These are phyloP conservation scores for Saccharomycopsis sp. DNA, from an alignment of 805 yeast species.

Conservation along the genomic window DNA sequence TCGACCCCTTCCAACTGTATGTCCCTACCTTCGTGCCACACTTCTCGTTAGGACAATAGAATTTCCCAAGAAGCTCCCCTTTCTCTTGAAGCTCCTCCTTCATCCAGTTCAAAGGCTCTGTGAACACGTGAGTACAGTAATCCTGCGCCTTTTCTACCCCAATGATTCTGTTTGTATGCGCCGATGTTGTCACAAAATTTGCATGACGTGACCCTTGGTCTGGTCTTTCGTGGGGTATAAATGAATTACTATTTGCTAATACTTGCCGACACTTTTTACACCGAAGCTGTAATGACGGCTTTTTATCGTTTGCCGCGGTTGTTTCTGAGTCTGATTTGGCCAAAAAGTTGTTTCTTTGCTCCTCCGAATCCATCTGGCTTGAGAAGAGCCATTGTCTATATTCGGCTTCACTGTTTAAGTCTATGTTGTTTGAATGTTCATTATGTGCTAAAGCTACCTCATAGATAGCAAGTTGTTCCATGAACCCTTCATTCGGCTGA, in stretches of 20 bases:
- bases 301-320: slow-evolving; percentile 25
- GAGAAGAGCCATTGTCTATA: slow-evolving; percentile 36
- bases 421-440: slow-evolving; percentile 28
- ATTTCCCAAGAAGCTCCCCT: slow-evolving; percentile 80
- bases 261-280: slow-evolving; percentile 78
- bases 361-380: slow-evolving; percentile 27
- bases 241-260: slow-evolving; percentile 56
- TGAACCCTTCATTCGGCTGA: slow-evolving; percentile 69
- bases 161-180: slow-evolving; percentile 53
- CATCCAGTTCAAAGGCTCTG: slow-evolving; percentile 95
- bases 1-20: slow-evolving; percentile 88
- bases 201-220: slow-evolving; percentile 57
- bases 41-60: slow-evolving; percentile 59
- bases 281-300: slow-evolving; percentile 39
- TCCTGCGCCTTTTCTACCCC: slow-evolving; percentile 50
- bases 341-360: slow-evolving; percentile 21
- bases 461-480: slow-evolving; percentile 63
- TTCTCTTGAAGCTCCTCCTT: slow-evolving; percentile 56
- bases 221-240: slow-evolving; percentile 64
- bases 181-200: slow-evolving; percentile 57
- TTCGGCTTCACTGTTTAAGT: slow-evolving; percentile 25
- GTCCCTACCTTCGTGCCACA: slow-evolving; percentile 85
- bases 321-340: slow-evolving; percentile 20
- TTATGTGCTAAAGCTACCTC: slow-evolving; percentile 29
- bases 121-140: slow-evolving; percentile 75